Base-by-base conservation (phyloP, 768 basidiomycete species). In the Mycena maculata region DNA sequence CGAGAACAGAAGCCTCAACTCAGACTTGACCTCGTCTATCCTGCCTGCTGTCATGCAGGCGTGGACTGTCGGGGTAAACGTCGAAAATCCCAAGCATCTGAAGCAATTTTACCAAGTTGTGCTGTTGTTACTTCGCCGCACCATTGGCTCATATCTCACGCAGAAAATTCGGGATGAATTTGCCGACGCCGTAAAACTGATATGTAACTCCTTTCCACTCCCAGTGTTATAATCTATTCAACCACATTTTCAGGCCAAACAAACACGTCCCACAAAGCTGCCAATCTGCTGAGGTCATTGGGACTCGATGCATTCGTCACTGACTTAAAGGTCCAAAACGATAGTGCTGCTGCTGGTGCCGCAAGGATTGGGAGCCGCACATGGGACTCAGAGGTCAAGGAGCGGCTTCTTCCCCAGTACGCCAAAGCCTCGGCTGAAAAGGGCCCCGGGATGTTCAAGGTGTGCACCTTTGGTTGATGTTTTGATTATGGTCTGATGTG, bases 381-480 rank as follows among this genome's bases (percentile, higher is more conserved):
- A 16, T 71, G 69, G 69, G 69, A 67, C 18, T 23, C 65, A 6
- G 5, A 56, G 27, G 48, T 71, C 16, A 60, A 52, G 23, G 3
- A 7, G 1, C 27, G 36, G 45, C 65, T 71, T 5, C 8, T 1
- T 15, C 59, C 65, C 0, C 69, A 71, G 28, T 71, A 64, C 18
- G 25, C 6, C 1, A 22, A 25, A 16, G 65, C 60, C 16, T 49
- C 31, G 3, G 27, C 39, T 7, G 62, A 71, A 25, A 63, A 64
- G 33, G 69, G 69, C 10, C 27, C 57, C 0, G 69, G 69, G 6
- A 71, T 71, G 69, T n/a, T n/a, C n/a, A n/a, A n/a, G n/a, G n/a
- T n/a, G n/a, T n/a, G n/a, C n/a, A n/a, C n/a, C n/a, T n/a, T n/a
- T n/a, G n/a, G n/a, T n/a, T n/a, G n/a, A n/a, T n/a, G n/a, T n/a